Percentiles rank a stretch among this genome's conserved stretches.
phyloP scores from a whole-genome alignment of 2,329 filamentous ascomycete genomes.

The Oidium heveae region DNA sequence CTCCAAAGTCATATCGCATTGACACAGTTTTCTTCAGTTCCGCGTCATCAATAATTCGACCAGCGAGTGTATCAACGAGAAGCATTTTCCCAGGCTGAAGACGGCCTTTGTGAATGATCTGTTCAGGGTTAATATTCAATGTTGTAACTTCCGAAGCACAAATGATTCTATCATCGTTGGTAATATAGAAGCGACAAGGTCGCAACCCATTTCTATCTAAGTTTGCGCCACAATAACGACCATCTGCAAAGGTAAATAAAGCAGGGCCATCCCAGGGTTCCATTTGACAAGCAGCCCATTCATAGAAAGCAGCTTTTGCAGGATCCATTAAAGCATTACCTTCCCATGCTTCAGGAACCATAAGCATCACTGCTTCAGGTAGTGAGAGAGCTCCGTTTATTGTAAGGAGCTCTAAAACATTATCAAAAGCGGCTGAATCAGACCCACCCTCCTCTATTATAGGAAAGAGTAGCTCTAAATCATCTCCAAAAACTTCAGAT shows the following conservation, averaged over 20 bases:
- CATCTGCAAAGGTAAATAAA: conserved; percentile 90
- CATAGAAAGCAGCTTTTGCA: conserved; percentile 89
- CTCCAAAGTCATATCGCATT: conserved; percentile 64
- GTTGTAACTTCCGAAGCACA: conserved; percentile 93
- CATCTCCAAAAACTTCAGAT: conserved; percentile 76
- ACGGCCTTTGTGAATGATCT: conserved; percentile 75
- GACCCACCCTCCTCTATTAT: conserved; percentile 93
- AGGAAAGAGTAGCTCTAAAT: conserved; percentile 73
- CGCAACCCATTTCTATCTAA: conserved; percentile 85
- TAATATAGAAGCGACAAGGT: conserved; percentile 90
- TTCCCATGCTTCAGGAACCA: conserved; percentile 97
- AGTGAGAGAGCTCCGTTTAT: conserved; percentile 92
- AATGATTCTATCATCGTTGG: conserved; percentile 89
- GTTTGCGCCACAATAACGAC: conserved; percentile 89
- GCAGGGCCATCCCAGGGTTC: conserved; percentile 96
- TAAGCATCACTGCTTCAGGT: conserved; percentile 91
- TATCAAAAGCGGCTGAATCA: conserved; percentile 91
- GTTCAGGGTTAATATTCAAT: conserved; percentile 73
- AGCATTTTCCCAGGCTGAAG: conserved; percentile 91
- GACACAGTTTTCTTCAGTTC: conserved; percentile 78
- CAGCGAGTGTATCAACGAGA: conserved; percentile 71
- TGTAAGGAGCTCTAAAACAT: conserved; percentile 75
- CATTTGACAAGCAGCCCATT: conserved; percentile 97
- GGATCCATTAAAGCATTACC: conserved; percentile 81
- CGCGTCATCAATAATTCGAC: conserved; percentile 79